phyloP scores from a whole-genome alignment of 495 filamentous ascomycete species.

The Penicillium herquei region DNA sequence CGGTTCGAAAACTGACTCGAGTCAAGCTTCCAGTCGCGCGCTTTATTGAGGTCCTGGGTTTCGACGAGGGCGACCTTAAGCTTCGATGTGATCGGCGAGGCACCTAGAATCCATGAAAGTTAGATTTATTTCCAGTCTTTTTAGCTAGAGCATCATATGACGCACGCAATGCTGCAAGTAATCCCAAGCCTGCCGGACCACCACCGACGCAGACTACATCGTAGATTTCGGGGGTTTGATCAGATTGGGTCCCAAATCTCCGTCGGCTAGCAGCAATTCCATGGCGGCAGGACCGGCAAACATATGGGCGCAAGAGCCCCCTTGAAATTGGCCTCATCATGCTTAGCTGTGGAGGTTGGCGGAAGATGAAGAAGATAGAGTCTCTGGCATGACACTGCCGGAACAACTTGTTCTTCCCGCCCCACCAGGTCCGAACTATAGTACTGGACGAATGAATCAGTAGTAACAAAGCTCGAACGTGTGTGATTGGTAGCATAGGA shows the following conservation, averaged over 20 bases:
- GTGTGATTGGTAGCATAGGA: too few relatives aligned
- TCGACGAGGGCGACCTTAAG: slow-evolving; percentile 89
- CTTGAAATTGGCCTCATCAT: slow-evolving; percentile 39
- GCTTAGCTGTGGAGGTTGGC: slow-evolving; percentile 10
- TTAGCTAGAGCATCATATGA: slow-evolving; percentile 5
- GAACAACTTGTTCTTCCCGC: neutral
- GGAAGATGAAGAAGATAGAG: slow-evolving; percentile 8
- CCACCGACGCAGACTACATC: slow-evolving; percentile 96
- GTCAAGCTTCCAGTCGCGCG: slow-evolving; percentile 62
- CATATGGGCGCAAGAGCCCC: slow-evolving; percentile 36
- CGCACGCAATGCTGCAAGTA: slow-evolving; percentile 83
- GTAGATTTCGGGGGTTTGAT: slow-evolving; percentile 58
- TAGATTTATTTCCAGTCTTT: neutral
- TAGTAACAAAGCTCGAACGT: too few relatives aligned
- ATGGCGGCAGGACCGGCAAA: slow-evolving; percentile 43
- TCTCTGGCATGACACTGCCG: neutral
- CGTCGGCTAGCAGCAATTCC: slow-evolving; percentile 26
- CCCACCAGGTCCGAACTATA: neutral
- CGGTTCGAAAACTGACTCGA: slow-evolving; percentile 81
- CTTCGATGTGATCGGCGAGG: slow-evolving; percentile 68
- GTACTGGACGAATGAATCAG: too few relatives aligned
- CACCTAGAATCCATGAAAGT: slow-evolving; percentile 35
- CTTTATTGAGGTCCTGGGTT: slow-evolving; percentile 72
- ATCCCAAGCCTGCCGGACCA: slow-evolving; percentile 89
- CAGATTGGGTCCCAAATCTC: slow-evolving; percentile 26